Conservation (phyloP, 768 basidiomycete genomes). For the Russula vinacea region DNA sequence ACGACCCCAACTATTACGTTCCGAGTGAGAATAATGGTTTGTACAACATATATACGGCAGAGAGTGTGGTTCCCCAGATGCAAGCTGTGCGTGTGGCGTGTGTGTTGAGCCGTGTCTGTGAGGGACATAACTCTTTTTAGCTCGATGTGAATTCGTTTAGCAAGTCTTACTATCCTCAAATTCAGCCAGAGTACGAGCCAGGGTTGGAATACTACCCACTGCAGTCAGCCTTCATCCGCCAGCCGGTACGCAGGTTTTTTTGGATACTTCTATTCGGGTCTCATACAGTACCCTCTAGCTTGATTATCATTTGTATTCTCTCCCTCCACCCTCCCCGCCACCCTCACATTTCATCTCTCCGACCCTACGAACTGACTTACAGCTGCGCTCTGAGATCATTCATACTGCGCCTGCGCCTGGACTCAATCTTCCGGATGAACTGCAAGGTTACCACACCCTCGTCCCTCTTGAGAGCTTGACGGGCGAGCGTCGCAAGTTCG, state of each 20-base stretch:
- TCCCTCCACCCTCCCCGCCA: conserved; percentile 56
- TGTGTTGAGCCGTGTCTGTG: conserved; percentile 24
- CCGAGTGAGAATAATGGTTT: conserved; percentile 30
- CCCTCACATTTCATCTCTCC: conserved; percentile 84
- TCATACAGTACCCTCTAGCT: conserved; percentile 48
- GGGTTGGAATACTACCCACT: conserved; percentile 42
- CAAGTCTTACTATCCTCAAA: conserved; percentile 34
- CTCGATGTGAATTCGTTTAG: conserved; percentile 30
- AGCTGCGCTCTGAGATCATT: conserved; percentile 46
- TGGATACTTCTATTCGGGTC: background rate
- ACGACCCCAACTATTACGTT: conserved; percentile 34
- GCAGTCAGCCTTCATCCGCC: conserved; percentile 53
- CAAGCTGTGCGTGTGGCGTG: conserved; percentile 34
- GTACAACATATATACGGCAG: conserved; percentile 32
- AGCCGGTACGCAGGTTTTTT: conserved; percentile 54
- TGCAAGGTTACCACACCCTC: conserved; percentile 88
- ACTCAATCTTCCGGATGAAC: conserved; percentile 72
- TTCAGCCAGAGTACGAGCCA: conserved; percentile 38
- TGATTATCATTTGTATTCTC: conserved; percentile 90
- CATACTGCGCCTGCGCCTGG: conserved; percentile 42
- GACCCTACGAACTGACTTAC: conserved; percentile 58
- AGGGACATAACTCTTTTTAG: conserved; percentile 28
- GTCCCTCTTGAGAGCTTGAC: conserved; percentile 65
- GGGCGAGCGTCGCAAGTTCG: conserved; percentile 66
- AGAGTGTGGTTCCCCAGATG: conserved; percentile 37